These are phyloP conservation scores for Hypoxylon sp. DNA, from an alignment of 2,329 filamentous ascomycete genomes.

Conservation along the genomic window DNA sequence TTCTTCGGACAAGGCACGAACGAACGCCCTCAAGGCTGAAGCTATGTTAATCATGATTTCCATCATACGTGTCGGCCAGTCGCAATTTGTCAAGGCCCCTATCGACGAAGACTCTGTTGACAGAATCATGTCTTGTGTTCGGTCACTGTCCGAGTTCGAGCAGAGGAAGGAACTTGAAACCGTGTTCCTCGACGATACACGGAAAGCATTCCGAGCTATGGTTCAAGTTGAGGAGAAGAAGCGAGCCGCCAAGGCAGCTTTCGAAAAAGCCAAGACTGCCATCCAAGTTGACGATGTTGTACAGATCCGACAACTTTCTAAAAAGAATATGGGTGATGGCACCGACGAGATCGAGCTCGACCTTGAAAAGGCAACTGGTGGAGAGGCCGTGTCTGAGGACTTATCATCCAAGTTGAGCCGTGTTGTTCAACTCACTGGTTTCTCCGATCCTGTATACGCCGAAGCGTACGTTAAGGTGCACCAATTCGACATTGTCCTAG, in stretches of 20 bases:
- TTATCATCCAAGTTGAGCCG: constrained; percentile 94
- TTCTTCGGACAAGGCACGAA: constrained; percentile 85
- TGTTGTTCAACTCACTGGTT: constrained; percentile 96
- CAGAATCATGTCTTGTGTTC: constrained; percentile 96
- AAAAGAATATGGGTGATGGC: constrained; percentile 88
- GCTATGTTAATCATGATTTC: constrained; percentile 99
- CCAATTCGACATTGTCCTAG: constrained; percentile 97
- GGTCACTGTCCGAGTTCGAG: constrained; percentile 90
- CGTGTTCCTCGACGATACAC: constrained; percentile 94
- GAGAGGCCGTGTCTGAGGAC: constrained; percentile 86
- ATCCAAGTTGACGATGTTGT: constrained; percentile 97
- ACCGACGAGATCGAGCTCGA: constrained; percentile 90
- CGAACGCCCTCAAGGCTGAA: constrained; percentile 93
- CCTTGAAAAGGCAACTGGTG: constrained; percentile 93
- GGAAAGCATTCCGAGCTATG: constrained; percentile 96
- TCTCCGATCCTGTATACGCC: constrained; percentile 98
- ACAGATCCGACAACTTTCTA: constrained; percentile 90
- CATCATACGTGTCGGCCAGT: constrained; percentile 96
- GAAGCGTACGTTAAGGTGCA: constrained; percentile 99
- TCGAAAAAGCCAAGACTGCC: constrained; percentile 92
- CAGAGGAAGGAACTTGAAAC: constrained; percentile 91
- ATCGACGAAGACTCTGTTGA: constrained; percentile 99
- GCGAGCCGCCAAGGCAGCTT: constrained; percentile 92
- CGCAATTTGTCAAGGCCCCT: constrained; percentile 96
- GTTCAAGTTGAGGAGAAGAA: constrained; percentile 98